These are phyloP conservation scores for Pseudonectria foliicola DNA, from an alignment of 2,329 filamentous ascomycete species.

Conservation along the genomic window DNA sequence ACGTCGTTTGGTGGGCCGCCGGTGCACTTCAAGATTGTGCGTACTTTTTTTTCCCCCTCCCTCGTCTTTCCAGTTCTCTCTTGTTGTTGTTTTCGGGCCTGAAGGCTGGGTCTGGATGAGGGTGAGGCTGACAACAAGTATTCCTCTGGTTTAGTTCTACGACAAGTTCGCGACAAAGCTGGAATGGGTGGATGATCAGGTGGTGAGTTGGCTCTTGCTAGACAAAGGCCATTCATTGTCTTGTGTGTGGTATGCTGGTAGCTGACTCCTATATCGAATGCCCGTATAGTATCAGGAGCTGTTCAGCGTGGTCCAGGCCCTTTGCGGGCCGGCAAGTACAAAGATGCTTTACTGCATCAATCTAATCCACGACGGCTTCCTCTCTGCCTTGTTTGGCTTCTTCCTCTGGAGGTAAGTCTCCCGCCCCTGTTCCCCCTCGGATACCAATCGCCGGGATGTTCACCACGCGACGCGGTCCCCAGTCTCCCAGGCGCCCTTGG, in stretches of 20 bases:
- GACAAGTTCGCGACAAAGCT: slow-evolving; percentile 49
- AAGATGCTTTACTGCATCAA: slow-evolving; percentile 67
- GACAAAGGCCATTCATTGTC: too few relatives aligned
- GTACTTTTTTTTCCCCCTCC: too few relatives aligned
- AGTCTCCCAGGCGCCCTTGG: slow-evolving; percentile 61
- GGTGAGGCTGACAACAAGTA: too few relatives aligned
- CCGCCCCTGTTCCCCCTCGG: too few relatives aligned
- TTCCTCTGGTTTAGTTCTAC: too few relatives aligned
- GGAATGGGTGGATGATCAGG: slow-evolving; percentile 62
- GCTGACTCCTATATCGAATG: neutral
- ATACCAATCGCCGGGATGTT: too few relatives aligned
- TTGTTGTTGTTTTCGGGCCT: too few relatives aligned
- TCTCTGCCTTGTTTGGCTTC: slow-evolving; percentile 52
- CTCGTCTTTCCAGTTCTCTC: too few relatives aligned
- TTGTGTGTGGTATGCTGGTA: neutral
- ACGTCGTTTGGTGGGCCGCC: slow-evolving; percentile 61
- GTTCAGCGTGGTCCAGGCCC: slow-evolving; percentile 60
- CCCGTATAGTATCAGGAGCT: slow-evolving; percentile 58
- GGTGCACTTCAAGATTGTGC: slow-evolving; percentile 60
- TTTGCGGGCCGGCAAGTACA: slow-evolving; percentile 61
- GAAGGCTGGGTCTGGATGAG: too few relatives aligned
- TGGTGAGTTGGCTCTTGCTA: too few relatives aligned
- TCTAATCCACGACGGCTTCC: slow-evolving; percentile 53
- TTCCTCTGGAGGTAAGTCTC: slow-evolving; percentile 40
- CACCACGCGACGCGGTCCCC: neutral